Percentiles rank a stretch among this genome's conserved stretches.
Conservation (phyloP, 257 asterid genomes). For the Solanum rostratum region DNA sequence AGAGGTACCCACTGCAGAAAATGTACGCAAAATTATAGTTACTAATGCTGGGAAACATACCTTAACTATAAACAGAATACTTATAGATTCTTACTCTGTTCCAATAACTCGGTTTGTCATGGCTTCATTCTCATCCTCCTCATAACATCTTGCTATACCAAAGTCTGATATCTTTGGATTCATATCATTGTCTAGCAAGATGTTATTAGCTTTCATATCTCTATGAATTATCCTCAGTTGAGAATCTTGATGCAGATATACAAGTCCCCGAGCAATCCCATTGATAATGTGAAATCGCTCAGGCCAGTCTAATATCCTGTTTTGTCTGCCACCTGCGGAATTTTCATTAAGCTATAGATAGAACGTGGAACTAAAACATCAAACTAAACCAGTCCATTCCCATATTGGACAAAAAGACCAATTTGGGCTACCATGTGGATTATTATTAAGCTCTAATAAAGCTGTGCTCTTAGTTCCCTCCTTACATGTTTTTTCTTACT, state of each 20-base stretch:
- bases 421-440: background rate
- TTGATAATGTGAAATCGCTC: conserved; percentile 24
- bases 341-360: background rate
- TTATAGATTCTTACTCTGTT: conserved; percentile 28
- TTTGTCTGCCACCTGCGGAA: conserved; percentile 15
- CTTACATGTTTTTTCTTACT: background rate
- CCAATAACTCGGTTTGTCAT: conserved; percentile 35
- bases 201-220: conserved; percentile 44
- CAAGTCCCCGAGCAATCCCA: conserved; percentile 40
- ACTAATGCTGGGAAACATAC: background rate
- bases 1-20: conserved; percentile 13
- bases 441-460: background rate
- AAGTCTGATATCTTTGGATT: conserved; percentile 52
- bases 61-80: background rate
- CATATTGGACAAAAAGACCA: background rate
- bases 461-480: background rate
- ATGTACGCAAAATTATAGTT: background rate
- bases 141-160: conserved; percentile 30
- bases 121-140: conserved; percentile 25
- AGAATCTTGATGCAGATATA: conserved; percentile 51
- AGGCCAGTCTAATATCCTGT: conserved; percentile 25
- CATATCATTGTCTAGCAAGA: conserved; percentile 29
- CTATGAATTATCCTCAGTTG: conserved; percentile 25
- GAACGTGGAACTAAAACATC: background rate
- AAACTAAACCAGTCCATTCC: background rate